phyloP scores from a whole-genome alignment of 345 rosid species.

The Turritis glabra region DNA sequence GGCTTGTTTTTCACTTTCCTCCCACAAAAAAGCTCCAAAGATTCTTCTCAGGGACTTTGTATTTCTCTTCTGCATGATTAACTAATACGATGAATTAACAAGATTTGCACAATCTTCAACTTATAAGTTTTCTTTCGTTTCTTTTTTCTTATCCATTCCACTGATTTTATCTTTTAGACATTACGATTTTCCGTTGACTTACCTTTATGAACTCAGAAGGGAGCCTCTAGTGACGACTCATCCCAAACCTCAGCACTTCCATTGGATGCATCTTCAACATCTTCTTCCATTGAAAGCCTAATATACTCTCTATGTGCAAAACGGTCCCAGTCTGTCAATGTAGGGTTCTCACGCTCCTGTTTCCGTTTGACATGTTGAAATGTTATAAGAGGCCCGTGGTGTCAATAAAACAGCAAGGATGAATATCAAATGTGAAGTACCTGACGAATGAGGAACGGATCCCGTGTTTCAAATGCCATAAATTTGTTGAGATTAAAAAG shows the following conservation, averaged over 20 bases:
- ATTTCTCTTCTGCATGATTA: not conserved
- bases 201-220: slow-evolving; percentile 65
- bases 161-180: not conserved
- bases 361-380: not conserved
- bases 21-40: not conserved
- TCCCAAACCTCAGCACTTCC: slow-evolving; percentile 99
- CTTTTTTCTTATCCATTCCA: not conserved
- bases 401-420: not conserved
- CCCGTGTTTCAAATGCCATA: slow-evolving; percentile 97
- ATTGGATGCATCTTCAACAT: slow-evolving; percentile 95
- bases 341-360: slow-evolving; percentile 95
- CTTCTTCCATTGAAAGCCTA: slow-evolving; percentile 98
- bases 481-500: slow-evolving; percentile 96
- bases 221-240: slow-evolving; percentile 97
- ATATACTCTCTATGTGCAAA: slow-evolving; percentile 98
- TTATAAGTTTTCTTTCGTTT: no score
- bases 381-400: not conserved
- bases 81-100: not conserved
- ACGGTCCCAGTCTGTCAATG: slow-evolving; percentile 97
- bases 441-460: slow-evolving; percentile 97
- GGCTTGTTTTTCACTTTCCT: not conserved
- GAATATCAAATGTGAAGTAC: slow-evolving; percentile 33
- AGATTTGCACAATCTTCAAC: not conserved
- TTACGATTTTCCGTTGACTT: not conserved
- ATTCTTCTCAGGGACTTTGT: no score